A percentile compares a stretch with the other conserved stretches of the same genome.
These are phyloP conservation scores for Alternaria consortialis DNA, from an alignment of 2,329 filamentous ascomycete genomes.

Conservation along the genomic window DNA sequence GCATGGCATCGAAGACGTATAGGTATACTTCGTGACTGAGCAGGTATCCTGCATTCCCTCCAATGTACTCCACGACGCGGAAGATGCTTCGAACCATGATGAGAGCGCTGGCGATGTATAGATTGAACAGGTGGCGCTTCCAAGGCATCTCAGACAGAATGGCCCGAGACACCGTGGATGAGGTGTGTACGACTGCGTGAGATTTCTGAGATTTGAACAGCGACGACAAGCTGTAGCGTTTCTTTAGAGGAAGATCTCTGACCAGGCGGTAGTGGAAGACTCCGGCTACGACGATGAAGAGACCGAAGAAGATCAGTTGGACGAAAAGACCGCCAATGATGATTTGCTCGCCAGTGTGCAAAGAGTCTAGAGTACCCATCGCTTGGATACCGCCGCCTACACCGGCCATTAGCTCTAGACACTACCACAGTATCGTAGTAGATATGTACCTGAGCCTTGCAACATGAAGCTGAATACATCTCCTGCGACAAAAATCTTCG, in stretches of 20 bases:
- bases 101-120: slow-evolving; percentile 57
- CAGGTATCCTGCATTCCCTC: slow-evolving; percentile 57
- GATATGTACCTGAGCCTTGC: slow-evolving; percentile 39
- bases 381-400: slow-evolving; percentile 32
- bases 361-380: slow-evolving; percentile 6
- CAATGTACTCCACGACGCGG: slow-evolving; percentile 58
- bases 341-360: slow-evolving; percentile 28
- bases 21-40: slow-evolving; percentile 54
- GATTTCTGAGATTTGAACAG: not conserved
- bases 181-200: not conserved
- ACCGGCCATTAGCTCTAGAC: not conserved
- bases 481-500: slow-evolving; percentile 57
- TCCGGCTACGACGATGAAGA: slow-evolving; percentile 53
- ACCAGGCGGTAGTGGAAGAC: slow-evolving; percentile 31
- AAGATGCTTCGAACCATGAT: slow-evolving; percentile 62
- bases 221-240: not conserved
- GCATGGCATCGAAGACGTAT: slow-evolving; percentile 57
- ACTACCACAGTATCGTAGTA: slow-evolving; percentile 39
- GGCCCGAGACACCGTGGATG: not conserved
- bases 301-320: slow-evolving; percentile 59
- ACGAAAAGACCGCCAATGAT: slow-evolving; percentile 50
- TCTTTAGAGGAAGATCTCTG: slow-evolving; percentile 16
- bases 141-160: slow-evolving; percentile 25
- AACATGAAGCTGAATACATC: slow-evolving; percentile 58
- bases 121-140: slow-evolving; percentile 50